These are phyloP conservation scores for Glonium stellatum DNA, from an alignment of 495 filamentous ascomycete genomes.

Conservation along the genomic window DNA sequence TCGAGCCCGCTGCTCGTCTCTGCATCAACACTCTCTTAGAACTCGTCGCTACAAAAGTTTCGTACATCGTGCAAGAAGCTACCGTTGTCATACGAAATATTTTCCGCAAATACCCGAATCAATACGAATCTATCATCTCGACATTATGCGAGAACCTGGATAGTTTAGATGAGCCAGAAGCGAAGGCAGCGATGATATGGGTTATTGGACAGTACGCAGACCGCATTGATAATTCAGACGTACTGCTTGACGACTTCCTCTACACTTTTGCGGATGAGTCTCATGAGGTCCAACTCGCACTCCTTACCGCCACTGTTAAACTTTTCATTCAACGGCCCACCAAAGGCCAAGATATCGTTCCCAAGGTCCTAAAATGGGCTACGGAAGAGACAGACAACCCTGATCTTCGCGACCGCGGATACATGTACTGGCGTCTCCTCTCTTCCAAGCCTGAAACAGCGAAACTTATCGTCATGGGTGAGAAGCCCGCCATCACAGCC, in stretches of 20 bases:
- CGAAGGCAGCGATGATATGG: conserved; percentile 99
- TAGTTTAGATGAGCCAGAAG: conserved; percentile 96
- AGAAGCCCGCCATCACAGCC: conserved; percentile 93
- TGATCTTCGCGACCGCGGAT: conserved; percentile 88
- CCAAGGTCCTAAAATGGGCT: conserved; percentile 95
- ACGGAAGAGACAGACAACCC: conserved; percentile 99
- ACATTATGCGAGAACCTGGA: conserved; percentile 95
- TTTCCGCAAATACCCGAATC: conserved; percentile 97
- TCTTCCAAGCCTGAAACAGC: conserved; percentile 88
- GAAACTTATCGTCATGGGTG: conserved; percentile 87
- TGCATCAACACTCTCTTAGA: conserved; percentile 93
- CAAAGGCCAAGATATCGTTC: conserved; percentile 88
- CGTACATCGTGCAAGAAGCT: conserved; percentile 99
- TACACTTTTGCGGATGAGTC: conserved; percentile 90
- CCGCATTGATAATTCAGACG: conserved; percentile 92
- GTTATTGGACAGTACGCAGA: conserved; percentile 97
- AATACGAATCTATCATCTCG: conserved; percentile 95
- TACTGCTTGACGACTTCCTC: conserved; percentile 88
- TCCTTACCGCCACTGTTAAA: conserved; percentile 95
- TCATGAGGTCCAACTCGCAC: conserved; percentile 87
- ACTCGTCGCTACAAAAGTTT: conserved; percentile 93
- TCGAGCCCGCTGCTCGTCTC: conserved; percentile 80
- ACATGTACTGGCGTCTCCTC: conserved; percentile 98
- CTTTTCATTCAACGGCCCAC: conserved; percentile 96
- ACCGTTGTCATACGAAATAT: conserved; percentile 99